These are phyloP conservation scores for Syzygium syzygioides DNA, from an alignment of 441 rosid species.

Conservation along the genomic window DNA sequence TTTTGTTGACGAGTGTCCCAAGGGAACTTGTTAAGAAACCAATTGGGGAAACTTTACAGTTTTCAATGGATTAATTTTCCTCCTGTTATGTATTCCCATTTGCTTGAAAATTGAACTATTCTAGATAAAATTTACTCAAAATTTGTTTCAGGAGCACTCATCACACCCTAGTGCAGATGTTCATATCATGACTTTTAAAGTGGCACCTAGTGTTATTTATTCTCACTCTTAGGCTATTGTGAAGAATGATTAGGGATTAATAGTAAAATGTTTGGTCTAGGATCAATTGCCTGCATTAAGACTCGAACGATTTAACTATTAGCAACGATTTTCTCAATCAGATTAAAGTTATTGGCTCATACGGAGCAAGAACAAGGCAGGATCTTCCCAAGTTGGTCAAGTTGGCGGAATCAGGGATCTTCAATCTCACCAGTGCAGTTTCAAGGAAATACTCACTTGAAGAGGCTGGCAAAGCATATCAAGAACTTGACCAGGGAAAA, in stretches of 20 bases:
- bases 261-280: neutral
- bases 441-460: slow-evolving; percentile 76
- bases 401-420: slow-evolving; percentile 81
- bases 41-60: neutral
- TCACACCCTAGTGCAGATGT: neutral
- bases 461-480: slow-evolving; percentile 67
- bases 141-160: neutral
- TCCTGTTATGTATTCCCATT: neutral
- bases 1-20: neutral
- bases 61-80: neutral
- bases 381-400: slow-evolving; percentile 91
- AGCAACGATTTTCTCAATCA: slow-evolving; percentile 14
- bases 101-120: too few relatives aligned
- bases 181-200: neutral
- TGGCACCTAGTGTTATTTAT: neutral
- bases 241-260: neutral
- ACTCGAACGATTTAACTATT: neutral
- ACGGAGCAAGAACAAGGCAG: slow-evolving; percentile 80
- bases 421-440: slow-evolving; percentile 67
- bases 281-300: neutral
- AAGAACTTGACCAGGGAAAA: slow-evolving; percentile 80
- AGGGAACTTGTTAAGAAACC: neutral
- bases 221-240: neutral
- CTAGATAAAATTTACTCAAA: neutral
- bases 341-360: slow-evolving; percentile 86